Percentiles rank a stretch among this genome's conserved stretches.
These are phyloP conservation scores for Colletotrichum sp. DNA, from an alignment of 2,329 filamentous ascomycete genomes.

Conservation along the genomic window DNA sequence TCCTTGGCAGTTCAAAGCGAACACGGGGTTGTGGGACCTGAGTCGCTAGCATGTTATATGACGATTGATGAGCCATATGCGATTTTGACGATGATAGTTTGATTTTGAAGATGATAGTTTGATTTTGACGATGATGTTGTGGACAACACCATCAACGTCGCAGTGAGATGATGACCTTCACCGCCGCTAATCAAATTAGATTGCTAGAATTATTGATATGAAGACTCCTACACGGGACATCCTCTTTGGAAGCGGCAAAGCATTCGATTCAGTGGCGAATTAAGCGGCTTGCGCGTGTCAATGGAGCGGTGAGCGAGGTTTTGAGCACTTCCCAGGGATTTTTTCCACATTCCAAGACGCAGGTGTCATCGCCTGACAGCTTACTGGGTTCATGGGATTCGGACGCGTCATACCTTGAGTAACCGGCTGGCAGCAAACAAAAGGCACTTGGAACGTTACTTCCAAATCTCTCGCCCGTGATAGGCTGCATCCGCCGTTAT, in stretches of 20 bases:
- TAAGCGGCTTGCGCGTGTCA: neutral
- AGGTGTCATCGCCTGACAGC: neutral
- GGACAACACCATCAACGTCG: fast-evolving
- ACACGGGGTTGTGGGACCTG: neutral
- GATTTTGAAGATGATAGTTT: neutral
- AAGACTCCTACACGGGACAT: neutral
- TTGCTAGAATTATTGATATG: neutral
- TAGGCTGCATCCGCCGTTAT: neutral
- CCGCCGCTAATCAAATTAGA: neutral
- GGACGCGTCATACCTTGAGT: neutral
- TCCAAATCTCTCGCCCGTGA: neutral
- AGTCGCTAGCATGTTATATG: neutral
- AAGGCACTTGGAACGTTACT: neutral
- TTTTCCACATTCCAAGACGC: neutral
- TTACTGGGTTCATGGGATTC: neutral
- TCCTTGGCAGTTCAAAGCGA: neutral
- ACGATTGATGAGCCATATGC: neutral
- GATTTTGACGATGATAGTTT: neutral
- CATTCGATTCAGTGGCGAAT: neutral
- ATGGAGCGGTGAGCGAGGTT: neutral
- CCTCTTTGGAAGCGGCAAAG: neutral
- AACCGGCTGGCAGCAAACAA: neutral
- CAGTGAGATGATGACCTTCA: neutral
- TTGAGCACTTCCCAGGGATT: neutral
- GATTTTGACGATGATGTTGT: neutral